Conservation (phyloP, 1,284 basidiomycete species). For the Heimioporus retisporus region DNA sequence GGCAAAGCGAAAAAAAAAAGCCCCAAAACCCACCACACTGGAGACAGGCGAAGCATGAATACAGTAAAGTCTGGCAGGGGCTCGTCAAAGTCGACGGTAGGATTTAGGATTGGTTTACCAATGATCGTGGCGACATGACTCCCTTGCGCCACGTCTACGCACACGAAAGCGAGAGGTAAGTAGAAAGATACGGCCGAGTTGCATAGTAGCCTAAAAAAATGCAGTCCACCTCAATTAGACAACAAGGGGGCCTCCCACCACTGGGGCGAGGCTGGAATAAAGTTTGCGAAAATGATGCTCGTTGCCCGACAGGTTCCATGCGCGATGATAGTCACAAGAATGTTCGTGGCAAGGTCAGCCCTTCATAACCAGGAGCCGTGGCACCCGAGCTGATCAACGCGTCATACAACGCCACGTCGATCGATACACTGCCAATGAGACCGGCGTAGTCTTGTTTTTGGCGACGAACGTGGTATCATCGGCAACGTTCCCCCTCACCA, state of each 20-base stretch:
- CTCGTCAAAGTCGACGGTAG: neutral
- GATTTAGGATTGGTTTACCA: conserved; percentile 47
- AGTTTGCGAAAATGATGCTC: no score
- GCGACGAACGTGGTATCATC: conserved; percentile 67
- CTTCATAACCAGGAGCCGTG: conserved; percentile 59
- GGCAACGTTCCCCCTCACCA: conserved; percentile 51
- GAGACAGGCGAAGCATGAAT: conserved; percentile 76
- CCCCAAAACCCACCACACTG: conserved; percentile 64
- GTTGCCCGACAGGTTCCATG: no score
- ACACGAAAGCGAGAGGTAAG: conserved; percentile 55
- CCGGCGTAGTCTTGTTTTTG: conserved; percentile 56
- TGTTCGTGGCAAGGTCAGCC: conserved; percentile 71
- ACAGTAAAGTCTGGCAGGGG: conserved; percentile 65
- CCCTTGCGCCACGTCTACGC: conserved; percentile 69
- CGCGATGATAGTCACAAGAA: conserved; percentile 45
- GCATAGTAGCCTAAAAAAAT: no score
- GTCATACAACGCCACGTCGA: conserved; percentile 56
- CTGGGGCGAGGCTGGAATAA: neutral
- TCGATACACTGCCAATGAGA: conserved; percentile 69
- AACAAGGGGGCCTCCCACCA: conserved; percentile 57
- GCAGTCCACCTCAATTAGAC: conserved; percentile 52
- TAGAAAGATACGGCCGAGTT: no score
- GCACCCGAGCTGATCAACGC: conserved; percentile 75
- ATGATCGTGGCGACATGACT: conserved; percentile 66
- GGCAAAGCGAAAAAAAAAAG: neutral